Evolutionary conservation across 768 basidiomycete species (phyloP).

Genomic region (Mycena floridula): DNA sequence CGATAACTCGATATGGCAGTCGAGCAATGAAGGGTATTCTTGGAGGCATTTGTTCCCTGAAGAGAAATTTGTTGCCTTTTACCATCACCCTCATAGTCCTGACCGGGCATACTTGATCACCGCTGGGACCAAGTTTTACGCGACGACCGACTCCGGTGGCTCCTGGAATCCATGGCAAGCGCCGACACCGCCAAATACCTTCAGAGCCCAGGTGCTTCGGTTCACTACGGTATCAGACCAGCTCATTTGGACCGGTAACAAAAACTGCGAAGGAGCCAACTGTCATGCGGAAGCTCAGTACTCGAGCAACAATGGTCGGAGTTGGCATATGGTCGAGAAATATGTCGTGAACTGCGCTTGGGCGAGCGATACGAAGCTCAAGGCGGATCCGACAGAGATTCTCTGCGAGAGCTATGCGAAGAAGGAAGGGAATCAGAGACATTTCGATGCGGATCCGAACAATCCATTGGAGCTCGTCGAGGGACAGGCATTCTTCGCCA

Average conservation of each 20-base stretch:
- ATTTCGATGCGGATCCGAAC: slow-evolving; percentile 35
- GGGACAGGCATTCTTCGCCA: slow-evolving; percentile 66
- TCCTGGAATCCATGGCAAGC: slow-evolving; percentile 56
- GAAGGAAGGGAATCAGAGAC: slow-evolving; percentile 75
- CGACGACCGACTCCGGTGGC: slow-evolving; percentile 79
- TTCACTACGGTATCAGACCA: slow-evolving; percentile 86
- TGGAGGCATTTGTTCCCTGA: slow-evolving; percentile 67
- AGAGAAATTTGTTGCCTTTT: slow-evolving; percentile 73
- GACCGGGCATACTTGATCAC: slow-evolving; percentile 94
- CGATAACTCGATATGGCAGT: slow-evolving; percentile 87
- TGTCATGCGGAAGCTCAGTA: slow-evolving; percentile 79
- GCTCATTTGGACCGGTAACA: slow-evolving; percentile 85
- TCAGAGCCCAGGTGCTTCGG: slow-evolving; percentile 68
- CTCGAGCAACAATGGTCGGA: slow-evolving; percentile 68
- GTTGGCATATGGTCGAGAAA: slow-evolving; percentile 71
- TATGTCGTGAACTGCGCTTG: slow-evolving; percentile 92
- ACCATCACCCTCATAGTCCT: slow-evolving; percentile 72
- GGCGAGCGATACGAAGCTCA: slow-evolving; percentile 75
- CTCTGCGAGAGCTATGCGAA: slow-evolving; percentile 84
- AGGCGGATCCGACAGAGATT: slow-evolving; percentile 82
- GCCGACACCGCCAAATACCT: slow-evolving; percentile 72
- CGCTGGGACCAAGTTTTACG: slow-evolving; percentile 50
- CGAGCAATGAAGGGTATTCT: slow-evolving; percentile 88
- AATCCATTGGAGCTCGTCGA: slow-evolving; percentile 78
- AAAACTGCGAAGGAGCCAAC: slow-evolving; percentile 50